phyloP scores from a whole-genome alignment of 768 basidiomycete species.

The Collybia nuda region DNA sequence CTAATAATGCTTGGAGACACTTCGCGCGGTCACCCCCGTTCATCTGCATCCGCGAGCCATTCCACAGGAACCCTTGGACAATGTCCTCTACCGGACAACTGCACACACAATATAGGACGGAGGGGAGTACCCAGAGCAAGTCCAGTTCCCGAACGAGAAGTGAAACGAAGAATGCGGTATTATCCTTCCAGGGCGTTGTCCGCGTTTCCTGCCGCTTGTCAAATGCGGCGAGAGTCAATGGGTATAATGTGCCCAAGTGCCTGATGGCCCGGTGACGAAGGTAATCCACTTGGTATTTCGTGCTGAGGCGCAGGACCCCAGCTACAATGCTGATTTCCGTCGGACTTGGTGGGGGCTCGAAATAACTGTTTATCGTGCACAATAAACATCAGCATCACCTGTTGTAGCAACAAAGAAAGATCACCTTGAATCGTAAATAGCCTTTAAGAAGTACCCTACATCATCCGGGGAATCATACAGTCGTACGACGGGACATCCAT shows the following conservation, averaged over 20 bases:
- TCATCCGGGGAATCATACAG: slow-evolving; percentile 33
- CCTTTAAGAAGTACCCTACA: slow-evolving; percentile 31
- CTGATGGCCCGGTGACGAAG: slow-evolving; percentile 31
- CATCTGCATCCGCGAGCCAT: slow-evolving; percentile 9
- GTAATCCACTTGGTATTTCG: slow-evolving; percentile 37
- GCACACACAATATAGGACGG: slow-evolving; percentile 35
- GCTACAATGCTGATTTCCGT: slow-evolving; percentile 29
- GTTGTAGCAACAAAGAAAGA: neutral
- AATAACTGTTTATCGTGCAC: slow-evolving; percentile 20
- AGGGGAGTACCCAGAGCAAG: slow-evolving; percentile 32
- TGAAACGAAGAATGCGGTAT: slow-evolving; percentile 38
- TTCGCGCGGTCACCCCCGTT: neutral
- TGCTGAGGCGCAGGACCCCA: slow-evolving; percentile 34
- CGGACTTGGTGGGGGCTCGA: slow-evolving; percentile 30
- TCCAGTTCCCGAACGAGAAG: slow-evolving; percentile 31
- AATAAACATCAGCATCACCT: neutral
- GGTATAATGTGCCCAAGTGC: slow-evolving; percentile 35
- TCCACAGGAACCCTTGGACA: slow-evolving; percentile 31
- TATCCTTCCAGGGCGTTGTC: slow-evolving; percentile 36
- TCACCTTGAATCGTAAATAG: slow-evolving; percentile 34
- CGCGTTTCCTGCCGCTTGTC: slow-evolving; percentile 29
- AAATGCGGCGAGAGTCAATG: slow-evolving; percentile 31
- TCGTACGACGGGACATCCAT: slow-evolving; percentile 31
- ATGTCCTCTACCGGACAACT: slow-evolving; percentile 35
- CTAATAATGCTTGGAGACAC: slow-evolving; percentile 7